Evolutionary conservation across 176 grass and related monocot genomes (phyloP).

Genomic region (Rhipidocladum racemiflorum): DNA sequence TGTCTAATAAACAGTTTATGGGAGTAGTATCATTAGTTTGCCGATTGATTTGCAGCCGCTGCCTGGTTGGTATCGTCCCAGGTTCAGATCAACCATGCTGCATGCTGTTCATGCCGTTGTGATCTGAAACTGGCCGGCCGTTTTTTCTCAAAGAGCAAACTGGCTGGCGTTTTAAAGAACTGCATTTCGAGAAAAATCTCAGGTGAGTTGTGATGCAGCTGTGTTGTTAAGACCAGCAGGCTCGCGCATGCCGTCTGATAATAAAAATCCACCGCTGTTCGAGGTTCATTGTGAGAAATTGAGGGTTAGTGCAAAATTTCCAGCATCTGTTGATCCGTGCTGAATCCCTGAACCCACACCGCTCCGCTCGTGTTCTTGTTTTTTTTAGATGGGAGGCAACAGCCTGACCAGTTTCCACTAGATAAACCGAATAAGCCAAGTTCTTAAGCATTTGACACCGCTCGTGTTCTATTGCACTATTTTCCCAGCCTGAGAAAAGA

Average conservation of each 20-base stretch:
- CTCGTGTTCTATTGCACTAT: not conserved
- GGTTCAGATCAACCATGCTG: not conserved
- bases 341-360: not conserved
- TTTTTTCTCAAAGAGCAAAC: not conserved
- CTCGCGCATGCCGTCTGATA: not conserved
- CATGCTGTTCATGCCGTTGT: not conserved
- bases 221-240: not conserved
- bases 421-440: too few relatives aligned
- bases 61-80: not conserved
- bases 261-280: not conserved
- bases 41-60: not conserved
- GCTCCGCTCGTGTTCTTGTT: not conserved
- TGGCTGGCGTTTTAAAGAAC: not conserved
- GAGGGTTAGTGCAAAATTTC: not conserved
- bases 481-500: not conserved
- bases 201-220: not conserved
- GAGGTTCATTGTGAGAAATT: not conserved
- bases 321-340: too few relatives aligned
- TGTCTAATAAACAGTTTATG: not conserved
- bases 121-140: not conserved
- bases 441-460: too few relatives aligned
- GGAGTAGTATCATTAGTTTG: not conserved
- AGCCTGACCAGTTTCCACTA: too few relatives aligned
- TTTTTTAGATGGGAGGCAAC: too few relatives aligned
- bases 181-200: not conserved